These are phyloP conservation scores for Amphicarpaea edgeworthii DNA, from an alignment of 306 rosid genomes.

Conservation along the genomic window DNA sequence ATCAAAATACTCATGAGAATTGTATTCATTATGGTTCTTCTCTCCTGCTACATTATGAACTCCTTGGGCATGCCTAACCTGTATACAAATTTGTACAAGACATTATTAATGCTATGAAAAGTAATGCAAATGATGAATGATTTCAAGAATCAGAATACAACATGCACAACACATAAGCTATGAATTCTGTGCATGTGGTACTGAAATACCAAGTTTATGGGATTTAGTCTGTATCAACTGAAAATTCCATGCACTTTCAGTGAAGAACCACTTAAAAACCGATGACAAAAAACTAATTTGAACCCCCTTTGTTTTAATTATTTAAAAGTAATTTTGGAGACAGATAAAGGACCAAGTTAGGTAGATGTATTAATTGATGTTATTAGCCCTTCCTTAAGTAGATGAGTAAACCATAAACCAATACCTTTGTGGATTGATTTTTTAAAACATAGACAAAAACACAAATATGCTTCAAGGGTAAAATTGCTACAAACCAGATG, in stretches of 20 bases:
- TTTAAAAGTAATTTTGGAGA: not conserved
- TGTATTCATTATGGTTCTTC: slow-evolving; percentile 61
- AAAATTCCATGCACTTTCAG: slow-evolving; percentile 20
- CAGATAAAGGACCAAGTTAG: not conserved
- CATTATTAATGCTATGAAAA: not conserved
- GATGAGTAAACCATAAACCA: not conserved
- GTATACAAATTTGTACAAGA: slow-evolving; percentile 31
- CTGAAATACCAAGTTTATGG: not conserved
- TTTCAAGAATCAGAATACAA: slow-evolving; percentile 19
- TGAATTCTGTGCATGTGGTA: not conserved
- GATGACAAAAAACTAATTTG: not conserved
- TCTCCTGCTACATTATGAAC: slow-evolving; percentile 82
- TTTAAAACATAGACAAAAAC: not conserved
- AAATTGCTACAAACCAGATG: slow-evolving; percentile 63
- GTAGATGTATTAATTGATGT: not conserved
- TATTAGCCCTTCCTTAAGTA: not conserved
- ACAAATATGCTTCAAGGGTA: slow-evolving; percentile 12
- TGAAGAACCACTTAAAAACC: not conserved
- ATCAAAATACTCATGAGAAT: slow-evolving; percentile 70
- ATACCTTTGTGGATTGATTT: not conserved
- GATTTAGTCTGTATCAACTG: not conserved
- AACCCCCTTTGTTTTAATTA: not conserved
- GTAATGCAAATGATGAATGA: not conserved
- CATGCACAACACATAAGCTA: slow-evolving; percentile 1
- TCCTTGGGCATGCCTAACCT: slow-evolving; percentile 97